Conservation (phyloP, 164 flowering plant species). For the Protea cynaroides region DNA sequence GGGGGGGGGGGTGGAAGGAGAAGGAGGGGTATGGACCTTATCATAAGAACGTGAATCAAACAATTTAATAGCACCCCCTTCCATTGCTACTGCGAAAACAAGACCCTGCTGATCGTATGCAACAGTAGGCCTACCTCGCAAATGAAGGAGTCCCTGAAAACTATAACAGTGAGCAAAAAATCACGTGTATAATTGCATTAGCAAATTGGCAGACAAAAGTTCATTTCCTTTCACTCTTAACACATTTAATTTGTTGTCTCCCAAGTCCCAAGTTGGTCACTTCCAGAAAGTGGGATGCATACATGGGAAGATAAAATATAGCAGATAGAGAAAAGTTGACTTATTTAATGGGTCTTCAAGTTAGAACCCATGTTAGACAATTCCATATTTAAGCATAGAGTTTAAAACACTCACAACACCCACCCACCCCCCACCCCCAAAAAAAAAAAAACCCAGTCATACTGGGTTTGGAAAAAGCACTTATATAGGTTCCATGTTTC, state of each 20-base stretch:
- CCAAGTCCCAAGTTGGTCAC: not conserved
- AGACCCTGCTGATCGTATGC: constrained; percentile 99
- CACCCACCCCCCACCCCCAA: too few species aligned
- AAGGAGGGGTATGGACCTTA: constrained; percentile 51
- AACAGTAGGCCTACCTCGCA: constrained; percentile 94
- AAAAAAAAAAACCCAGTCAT: too few species aligned
- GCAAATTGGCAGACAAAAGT: not conserved
- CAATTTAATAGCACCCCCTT: constrained; percentile 96
- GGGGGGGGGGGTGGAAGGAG: too few species aligned
- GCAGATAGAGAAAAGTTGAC: not conserved
- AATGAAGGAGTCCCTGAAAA: constrained; percentile 85
- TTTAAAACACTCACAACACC: too few species aligned
- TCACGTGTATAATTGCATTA: constrained; percentile 16
- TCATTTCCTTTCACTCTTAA: not conserved
- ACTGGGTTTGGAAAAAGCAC: too few species aligned
- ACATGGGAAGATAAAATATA: too few species aligned
- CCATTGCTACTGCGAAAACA: constrained; percentile 99
- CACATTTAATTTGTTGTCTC: not conserved
- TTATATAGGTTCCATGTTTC: too few species aligned
- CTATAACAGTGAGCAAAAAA: constrained; percentile 46
- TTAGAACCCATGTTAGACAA: too few species aligned
- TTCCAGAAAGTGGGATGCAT: not conserved
- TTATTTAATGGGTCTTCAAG: not conserved
- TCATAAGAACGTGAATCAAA: constrained; percentile 98
- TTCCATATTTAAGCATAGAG: too few species aligned